A percentile compares a stretch with the other conserved stretches of the same genome.
Evolutionary conservation across 1,284 basidiomycete species (phyloP).

Genomic region (Naganishia sp.): DNA sequence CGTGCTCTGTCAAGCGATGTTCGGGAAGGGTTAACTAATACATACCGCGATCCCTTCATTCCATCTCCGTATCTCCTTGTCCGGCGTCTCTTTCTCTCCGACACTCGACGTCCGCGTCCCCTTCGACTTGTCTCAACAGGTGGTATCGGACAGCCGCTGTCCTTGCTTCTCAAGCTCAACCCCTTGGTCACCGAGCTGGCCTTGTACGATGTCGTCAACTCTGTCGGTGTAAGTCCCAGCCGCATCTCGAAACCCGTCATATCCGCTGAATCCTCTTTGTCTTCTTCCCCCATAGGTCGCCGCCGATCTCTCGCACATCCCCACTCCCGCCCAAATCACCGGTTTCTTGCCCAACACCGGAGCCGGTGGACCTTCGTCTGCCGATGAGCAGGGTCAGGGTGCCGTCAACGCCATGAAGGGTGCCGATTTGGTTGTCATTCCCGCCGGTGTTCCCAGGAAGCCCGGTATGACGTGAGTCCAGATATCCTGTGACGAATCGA

Average conservation of each 20-base stretch:
- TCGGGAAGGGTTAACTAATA: background rate
- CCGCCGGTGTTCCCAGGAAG: conserved; percentile 96
- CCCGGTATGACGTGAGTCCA: conserved; percentile 71
- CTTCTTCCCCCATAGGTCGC: conserved; percentile 59
- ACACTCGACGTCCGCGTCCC: conserved; percentile 15
- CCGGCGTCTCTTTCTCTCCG: background rate
- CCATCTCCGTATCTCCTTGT: background rate
- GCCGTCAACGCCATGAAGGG: conserved; percentile 73
- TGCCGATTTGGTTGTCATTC: conserved; percentile 90
- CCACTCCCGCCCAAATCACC: conserved; percentile 77
- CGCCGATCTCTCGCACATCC: conserved; percentile 90
- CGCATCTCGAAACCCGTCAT: background rate
- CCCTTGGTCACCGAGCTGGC: conserved; percentile 78
- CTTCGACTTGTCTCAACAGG: conserved; percentile 37
- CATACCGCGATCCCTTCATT: background rate
- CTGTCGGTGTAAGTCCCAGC: conserved; percentile 47
- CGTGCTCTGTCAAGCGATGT: conserved; percentile 32
- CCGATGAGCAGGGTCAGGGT: conserved; percentile 47
- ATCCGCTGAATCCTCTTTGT: background rate
- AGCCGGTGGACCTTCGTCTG: conserved; percentile 51
- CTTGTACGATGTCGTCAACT: conserved; percentile 73
- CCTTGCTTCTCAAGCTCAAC: conserved; percentile 84
- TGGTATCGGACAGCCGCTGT: conserved; percentile 85
- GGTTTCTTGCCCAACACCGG: conserved; percentile 56
- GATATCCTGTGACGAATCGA: too few species aligned